Evolutionary conservation across 2,329 filamentous ascomycete genomes (phyloP), one percentile per base, ranked within the genome.

Genomic region (Monosporascus sp.): DNA sequence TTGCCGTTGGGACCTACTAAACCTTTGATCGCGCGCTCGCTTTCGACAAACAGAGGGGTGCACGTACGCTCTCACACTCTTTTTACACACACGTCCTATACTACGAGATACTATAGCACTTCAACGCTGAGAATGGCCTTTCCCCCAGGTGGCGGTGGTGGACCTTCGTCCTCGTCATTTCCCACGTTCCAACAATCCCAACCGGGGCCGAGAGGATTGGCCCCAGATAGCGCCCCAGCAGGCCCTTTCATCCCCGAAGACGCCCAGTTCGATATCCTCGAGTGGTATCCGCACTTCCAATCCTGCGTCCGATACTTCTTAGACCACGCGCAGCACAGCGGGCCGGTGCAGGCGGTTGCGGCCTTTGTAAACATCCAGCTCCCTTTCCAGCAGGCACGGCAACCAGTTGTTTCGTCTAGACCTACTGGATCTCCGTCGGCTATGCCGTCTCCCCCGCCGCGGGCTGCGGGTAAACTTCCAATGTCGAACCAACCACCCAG

Each of bases 241-340:
- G 56, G 49, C 5, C 58, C 61, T 31, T 64, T 65, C 15, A 51
- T 64, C n/a, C 60, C 63, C 40, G 63, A 63, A 55, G 63, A 61
- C 52, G 59, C 58, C n/a, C 65, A 66, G 48, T 86, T 92, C 71
- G 88, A 93, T 70, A 88, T 97, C 59, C 87, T 97, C 68, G 88
- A 91, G 56, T 97, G 94, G 94, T 89, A 96, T 69, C 89, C 90
- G 9, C 87, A 88, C 55, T 96, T 95, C 70, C 87, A 94, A 71
- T 91, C 85, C 60, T 99, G 94, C 72, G 85, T 93, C 61, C 84
- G 84, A 53, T 97, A 93, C 74, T 99, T 97, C 67, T 77, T 97
- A 65, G 90, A 97, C 64, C 86, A 93, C 66, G 91, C 91, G 7
- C 93, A 97, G 69, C 86, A 96, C 70, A 88, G 85, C 58, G 81